phyloP scores from a whole-genome alignment of 495 filamentous ascomycete species.

The Neurospora sp. region DNA sequence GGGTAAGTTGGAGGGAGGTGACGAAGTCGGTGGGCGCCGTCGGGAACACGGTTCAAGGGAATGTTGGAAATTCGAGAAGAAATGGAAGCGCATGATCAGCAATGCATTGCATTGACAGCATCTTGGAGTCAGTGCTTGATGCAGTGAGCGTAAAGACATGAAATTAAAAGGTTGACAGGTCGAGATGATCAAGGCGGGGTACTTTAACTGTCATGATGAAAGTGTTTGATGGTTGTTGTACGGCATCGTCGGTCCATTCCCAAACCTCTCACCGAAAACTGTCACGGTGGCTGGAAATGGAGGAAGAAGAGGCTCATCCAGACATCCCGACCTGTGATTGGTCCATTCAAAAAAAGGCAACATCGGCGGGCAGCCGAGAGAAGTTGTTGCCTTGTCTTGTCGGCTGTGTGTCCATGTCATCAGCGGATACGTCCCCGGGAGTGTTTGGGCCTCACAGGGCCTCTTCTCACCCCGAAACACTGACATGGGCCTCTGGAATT shows the following conservation, averaged over 20 bases:
- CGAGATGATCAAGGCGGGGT: not conserved
- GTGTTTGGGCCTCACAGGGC: not conserved
- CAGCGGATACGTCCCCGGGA: not conserved
- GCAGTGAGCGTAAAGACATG: not conserved
- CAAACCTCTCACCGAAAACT: not conserved
- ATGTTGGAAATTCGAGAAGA: not conserved
- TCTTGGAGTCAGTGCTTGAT: not conserved
- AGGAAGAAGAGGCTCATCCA: not conserved
- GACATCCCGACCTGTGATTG: not conserved
- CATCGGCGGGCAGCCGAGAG: not conserved
- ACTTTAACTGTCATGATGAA: not conserved
- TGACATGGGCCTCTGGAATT: not conserved
- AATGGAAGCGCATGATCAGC: not conserved
- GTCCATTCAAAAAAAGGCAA: not conserved
- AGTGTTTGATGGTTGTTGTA: not conserved
- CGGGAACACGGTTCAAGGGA: not conserved
- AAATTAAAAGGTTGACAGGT: not conserved
- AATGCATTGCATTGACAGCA: not conserved
- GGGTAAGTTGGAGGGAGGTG: not conserved
- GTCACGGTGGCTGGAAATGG: not conserved
- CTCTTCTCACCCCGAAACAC: not conserved
- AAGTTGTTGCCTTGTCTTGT: not conserved
- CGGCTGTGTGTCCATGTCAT: not conserved
- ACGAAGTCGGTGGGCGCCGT: too few species aligned
- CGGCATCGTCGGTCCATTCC: not conserved